These are phyloP conservation scores for Globisporangium yorkense DNA, from an alignment of 352 stramenopile species.

Conservation along the genomic window DNA sequence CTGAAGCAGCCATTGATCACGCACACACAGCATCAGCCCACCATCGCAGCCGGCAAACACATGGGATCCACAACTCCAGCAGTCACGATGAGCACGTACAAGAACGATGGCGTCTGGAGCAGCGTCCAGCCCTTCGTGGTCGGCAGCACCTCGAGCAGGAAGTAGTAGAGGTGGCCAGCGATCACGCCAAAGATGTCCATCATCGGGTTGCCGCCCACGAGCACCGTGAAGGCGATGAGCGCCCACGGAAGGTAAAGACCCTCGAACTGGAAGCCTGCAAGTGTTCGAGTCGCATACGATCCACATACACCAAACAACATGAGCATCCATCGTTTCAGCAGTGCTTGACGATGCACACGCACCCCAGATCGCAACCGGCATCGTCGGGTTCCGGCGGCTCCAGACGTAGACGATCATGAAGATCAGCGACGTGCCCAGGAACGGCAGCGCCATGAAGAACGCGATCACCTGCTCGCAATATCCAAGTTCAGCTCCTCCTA, in stretches of 20 bases:
- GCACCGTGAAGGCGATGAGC: slow-evolving; percentile 84
- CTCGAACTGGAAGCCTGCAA: slow-evolving; percentile 78
- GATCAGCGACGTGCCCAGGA: slow-evolving; percentile 80
- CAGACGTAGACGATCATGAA: slow-evolving; percentile 92
- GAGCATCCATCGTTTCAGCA: neutral
- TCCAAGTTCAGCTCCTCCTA: too few relatives aligned
- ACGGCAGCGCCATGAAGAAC: slow-evolving; percentile 81
- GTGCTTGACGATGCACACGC: neutral
- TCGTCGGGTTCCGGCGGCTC: slow-evolving; percentile 82
- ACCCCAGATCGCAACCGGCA: slow-evolving; percentile 82
- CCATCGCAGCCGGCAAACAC: neutral
- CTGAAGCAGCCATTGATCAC: slow-evolving; percentile 4
- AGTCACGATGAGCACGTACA: slow-evolving; percentile 39
- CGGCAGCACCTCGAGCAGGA: slow-evolving; percentile 82
- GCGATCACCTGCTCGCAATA: slow-evolving; percentile 44
- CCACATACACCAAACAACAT: neutral
- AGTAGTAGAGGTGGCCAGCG: slow-evolving; percentile 88
- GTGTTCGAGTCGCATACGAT: neutral
- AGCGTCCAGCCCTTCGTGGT: slow-evolving; percentile 81
- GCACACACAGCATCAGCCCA: neutral
- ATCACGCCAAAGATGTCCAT: slow-evolving; percentile 85
- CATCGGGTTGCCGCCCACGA: slow-evolving; percentile 82
- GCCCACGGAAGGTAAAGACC: slow-evolving; percentile 87
- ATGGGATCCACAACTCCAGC: slow-evolving; percentile 2
- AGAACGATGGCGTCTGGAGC: slow-evolving; percentile 73